phyloP scores from a whole-genome alignment of 306 rosid species.

The Vigna angularis region DNA sequence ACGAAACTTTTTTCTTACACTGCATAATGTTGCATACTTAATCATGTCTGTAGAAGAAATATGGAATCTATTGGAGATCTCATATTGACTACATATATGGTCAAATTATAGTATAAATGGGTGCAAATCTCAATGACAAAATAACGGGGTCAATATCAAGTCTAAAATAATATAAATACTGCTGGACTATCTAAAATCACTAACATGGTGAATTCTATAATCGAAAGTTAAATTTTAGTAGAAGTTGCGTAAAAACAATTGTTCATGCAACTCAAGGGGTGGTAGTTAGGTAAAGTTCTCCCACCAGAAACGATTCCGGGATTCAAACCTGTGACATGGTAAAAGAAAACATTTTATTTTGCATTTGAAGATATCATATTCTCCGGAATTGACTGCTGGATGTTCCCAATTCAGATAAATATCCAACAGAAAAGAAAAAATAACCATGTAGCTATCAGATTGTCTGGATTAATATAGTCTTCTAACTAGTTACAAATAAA shows the following conservation, averaged over 20 bases:
- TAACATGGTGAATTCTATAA: slow-evolving; percentile 7
- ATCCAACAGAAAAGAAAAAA: not conserved
- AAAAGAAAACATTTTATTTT: not conserved
- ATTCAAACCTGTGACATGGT: not conserved
- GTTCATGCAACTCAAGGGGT: not conserved
- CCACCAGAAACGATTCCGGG: not conserved
- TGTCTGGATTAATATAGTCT: not conserved
- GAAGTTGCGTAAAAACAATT: not conserved
- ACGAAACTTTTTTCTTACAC: not conserved
- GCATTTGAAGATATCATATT: not conserved
- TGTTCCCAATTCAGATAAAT: not conserved
- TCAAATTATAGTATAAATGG: no score
- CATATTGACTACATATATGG: no score
- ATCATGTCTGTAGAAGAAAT: not conserved
- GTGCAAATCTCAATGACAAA: not conserved
- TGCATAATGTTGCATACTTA: slow-evolving; percentile 16
- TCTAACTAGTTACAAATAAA: not conserved
- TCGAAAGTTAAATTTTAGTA: not conserved
- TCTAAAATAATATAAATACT: slow-evolving; percentile 12
- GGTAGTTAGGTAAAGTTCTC: not conserved
- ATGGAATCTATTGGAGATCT: not conserved
- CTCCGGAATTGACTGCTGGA: not conserved
- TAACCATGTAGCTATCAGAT: not conserved
- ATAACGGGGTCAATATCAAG: not conserved
- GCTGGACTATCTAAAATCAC: not conserved